These are phyloP conservation scores for Flaveria brownii DNA, from an alignment of 129 eudicot species.

Conservation along the genomic window DNA sequence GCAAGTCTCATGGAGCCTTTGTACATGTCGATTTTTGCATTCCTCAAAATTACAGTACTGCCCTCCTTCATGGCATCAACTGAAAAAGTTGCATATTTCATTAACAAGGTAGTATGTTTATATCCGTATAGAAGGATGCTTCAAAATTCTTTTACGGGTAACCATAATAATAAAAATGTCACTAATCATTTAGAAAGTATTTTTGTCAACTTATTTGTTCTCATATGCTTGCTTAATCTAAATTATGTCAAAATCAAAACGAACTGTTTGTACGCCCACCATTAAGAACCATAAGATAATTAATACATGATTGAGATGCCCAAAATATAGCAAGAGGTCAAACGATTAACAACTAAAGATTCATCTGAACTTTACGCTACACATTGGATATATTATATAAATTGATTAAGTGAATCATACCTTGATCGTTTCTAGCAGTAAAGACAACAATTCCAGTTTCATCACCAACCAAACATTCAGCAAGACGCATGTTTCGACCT, in stretches of 20 bases:
- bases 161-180: neutral
- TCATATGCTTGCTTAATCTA: neutral
- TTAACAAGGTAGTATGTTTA: neutral
- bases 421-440: constrained; percentile 82
- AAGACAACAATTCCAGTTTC: constrained; percentile 77
- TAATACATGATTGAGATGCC: neutral
- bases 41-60: constrained; percentile 48
- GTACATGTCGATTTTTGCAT: constrained; percentile 65
- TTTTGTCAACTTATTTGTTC: neutral
- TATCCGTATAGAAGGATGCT: neutral
- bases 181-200: neutral
- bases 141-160: neutral
- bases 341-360: neutral
- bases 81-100: constrained; percentile 19
- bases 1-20: constrained; percentile 83
- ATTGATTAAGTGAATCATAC: constrained; percentile 33
- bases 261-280: neutral
- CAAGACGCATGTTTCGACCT: constrained; percentile 66
- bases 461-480: constrained; percentile 77
- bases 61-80: constrained; percentile 70
- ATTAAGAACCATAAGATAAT: constrained; percentile 11
- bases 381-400: neutral
- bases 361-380: neutral
- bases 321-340: constrained; percentile 10
- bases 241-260: neutral